phyloP scores from a whole-genome alignment of 139 green algal genomes.

The Micractinium sp. region DNA sequence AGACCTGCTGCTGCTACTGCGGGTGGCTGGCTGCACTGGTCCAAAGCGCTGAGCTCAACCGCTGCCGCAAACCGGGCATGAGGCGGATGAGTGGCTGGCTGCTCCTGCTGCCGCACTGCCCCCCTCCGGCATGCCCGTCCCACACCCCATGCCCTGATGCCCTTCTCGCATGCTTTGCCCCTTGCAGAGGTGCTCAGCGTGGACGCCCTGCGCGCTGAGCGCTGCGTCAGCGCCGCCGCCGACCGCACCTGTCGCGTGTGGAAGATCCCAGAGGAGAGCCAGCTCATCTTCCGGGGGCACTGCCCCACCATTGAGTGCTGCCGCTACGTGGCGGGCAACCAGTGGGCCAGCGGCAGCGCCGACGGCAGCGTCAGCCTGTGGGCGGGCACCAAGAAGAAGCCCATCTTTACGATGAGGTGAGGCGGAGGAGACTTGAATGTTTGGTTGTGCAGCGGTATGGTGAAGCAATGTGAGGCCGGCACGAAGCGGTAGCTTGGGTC shows the following conservation, averaged over 20 bases:
- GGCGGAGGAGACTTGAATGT: background rate
- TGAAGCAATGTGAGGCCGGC: background rate
- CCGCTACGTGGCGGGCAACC: conserved; percentile 60
- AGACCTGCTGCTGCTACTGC: too few relatives aligned
- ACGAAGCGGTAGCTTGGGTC: too few relatives aligned
- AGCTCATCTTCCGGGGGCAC: conserved; percentile 89
- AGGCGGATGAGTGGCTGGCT: background rate
- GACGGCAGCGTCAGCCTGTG: conserved; percentile 66
- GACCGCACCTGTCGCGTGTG: conserved; percentile 93
- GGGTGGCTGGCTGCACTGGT: too few relatives aligned
- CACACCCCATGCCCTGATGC: background rate
- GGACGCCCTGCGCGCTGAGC: conserved; percentile 77
- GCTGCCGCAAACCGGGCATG: too few relatives aligned
- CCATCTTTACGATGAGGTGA: conserved; percentile 14
- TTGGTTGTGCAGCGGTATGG: conserved; percentile 22
- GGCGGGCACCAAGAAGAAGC: conserved; percentile 33
- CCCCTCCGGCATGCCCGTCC: background rate
- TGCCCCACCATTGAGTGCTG: conserved; percentile 72
- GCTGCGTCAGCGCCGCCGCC: conserved; percentile 72
- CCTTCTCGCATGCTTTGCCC: background rate
- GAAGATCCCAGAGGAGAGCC: conserved; percentile 97
- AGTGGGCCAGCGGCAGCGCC: conserved; percentile 84
- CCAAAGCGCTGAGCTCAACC: too few relatives aligned
- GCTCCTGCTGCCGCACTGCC: background rate
- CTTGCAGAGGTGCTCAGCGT: conserved; percentile 74